Percentiles rank a stretch among this genome's conserved stretches.
Evolutionary conservation across 1,139 yeast species (phyloP).

Genomic region (Saccharomyces hybrid): DNA sequence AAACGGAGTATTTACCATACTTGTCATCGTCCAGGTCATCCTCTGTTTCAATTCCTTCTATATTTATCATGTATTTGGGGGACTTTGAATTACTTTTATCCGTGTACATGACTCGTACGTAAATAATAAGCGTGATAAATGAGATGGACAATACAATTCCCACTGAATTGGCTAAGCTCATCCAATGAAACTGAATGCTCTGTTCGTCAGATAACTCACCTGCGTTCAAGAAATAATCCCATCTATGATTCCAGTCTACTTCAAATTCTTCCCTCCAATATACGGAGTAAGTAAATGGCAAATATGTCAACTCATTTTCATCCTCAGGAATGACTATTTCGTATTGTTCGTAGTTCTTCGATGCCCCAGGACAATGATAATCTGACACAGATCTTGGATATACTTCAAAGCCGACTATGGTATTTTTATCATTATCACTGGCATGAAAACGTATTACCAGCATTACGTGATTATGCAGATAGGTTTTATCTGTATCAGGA

Average conservation of each 20-base stretch:
- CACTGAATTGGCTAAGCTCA: constrained; percentile 22
- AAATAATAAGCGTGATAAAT: constrained; percentile 17
- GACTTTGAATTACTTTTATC: constrained; percentile 5
- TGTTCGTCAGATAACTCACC: constrained; percentile 33
- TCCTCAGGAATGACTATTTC: constrained; percentile 37
- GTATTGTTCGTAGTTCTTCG: constrained; percentile 48
- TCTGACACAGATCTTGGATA: constrained; percentile 76
- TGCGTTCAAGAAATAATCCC: constrained; percentile 64
- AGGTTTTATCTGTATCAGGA: constrained; percentile 44
- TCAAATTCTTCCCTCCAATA: constrained; percentile 81
- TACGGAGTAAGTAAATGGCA: constrained; percentile 80
- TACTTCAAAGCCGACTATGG: constrained; percentile 86
- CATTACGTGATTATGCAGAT: constrained; percentile 73
- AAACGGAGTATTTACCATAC: constrained; percentile 9
- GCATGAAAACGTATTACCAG: constrained; percentile 68
- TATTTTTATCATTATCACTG: constrained; percentile 41
- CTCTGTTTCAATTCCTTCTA: constrained; percentile 4
- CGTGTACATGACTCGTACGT: constrained; percentile 8
- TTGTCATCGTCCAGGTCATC: constrained; percentile 5
- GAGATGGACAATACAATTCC: constrained; percentile 20
- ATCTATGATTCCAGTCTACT: constrained; percentile 60
- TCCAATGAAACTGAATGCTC: constrained; percentile 24
- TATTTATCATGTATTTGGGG: not conserved
- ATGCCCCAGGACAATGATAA: constrained; percentile 61
- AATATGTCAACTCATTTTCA: constrained; percentile 32